phyloP scores from a whole-genome alignment of 768 basidiomycete genomes.

The Psilocybe cubensis region DNA sequence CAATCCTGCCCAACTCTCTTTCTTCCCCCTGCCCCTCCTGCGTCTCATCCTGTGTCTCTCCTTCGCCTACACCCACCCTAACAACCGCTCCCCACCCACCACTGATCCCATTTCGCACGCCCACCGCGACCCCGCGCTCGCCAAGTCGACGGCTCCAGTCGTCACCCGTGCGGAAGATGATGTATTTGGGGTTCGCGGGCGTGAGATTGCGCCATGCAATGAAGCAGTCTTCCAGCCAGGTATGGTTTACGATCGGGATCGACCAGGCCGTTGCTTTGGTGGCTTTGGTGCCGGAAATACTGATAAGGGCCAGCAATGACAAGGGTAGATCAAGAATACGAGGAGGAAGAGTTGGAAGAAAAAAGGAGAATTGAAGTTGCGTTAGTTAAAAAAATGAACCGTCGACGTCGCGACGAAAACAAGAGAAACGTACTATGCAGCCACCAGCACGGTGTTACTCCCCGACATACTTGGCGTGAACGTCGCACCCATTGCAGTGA shows the following conservation, averaged over 20 bases:
- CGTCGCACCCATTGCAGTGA: slow-evolving; percentile 72
- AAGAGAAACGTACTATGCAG: slow-evolving; percentile 67
- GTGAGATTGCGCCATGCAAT: slow-evolving; percentile 75
- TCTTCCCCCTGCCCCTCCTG: slow-evolving; percentile 11
- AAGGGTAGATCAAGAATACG: not conserved
- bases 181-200: slow-evolving; percentile 67
- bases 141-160: slow-evolving; percentile 59
- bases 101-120: not conserved
- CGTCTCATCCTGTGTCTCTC: not conserved
- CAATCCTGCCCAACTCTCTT: slow-evolving; percentile 20
- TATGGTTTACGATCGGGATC: slow-evolving; percentile 87
- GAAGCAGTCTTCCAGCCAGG: slow-evolving; percentile 92
- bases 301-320: slow-evolving; percentile 23
- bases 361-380: not conserved
- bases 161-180: slow-evolving; percentile 66
- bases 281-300: slow-evolving; percentile 61
- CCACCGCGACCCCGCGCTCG: slow-evolving; percentile 35
- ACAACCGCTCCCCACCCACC: not conserved
- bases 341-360: not conserved
- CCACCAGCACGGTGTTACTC: slow-evolving; percentile 79
- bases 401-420: not conserved
- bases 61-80: not conserved
- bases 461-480: slow-evolving; percentile 86
- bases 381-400: not conserved
- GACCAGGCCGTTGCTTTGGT: slow-evolving; percentile 78